Evolutionary conservation across 129 eudicot genomes (phyloP).

Genomic region (Arctium minus): DNA sequence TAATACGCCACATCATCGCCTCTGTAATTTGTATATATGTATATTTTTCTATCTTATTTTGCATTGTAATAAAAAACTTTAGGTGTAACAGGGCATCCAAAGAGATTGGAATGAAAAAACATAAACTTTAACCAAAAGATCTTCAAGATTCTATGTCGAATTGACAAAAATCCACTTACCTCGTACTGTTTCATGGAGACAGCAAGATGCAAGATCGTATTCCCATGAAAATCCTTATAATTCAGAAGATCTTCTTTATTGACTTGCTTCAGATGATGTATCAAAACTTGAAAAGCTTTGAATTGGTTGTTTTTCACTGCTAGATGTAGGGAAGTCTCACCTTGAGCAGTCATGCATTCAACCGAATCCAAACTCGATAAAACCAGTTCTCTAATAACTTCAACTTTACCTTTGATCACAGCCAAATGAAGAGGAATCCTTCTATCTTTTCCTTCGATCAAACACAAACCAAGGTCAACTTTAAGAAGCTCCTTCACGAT

Average conservation of each 20-base stretch:
- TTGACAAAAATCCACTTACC: conserved; percentile 15
- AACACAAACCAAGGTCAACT: conserved; percentile 36
- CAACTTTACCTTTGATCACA: conserved; percentile 37
- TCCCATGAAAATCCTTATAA: conserved; percentile 31
- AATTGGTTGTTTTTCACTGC: conserved; percentile 43
- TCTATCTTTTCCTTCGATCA: conserved; percentile 34
- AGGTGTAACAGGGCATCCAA: no score
- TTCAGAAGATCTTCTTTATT: conserved; percentile 30
- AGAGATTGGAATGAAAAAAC: background rate
- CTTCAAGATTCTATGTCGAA: background rate
- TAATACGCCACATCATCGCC: no score
- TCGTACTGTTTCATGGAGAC: conserved; percentile 39
- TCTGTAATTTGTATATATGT: no score
- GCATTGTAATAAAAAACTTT: no score
- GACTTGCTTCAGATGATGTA: conserved; percentile 23
- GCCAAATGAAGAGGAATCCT: conserved; percentile 56
- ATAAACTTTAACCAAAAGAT: background rate
- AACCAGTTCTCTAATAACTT: conserved; percentile 35
- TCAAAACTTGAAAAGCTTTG: conserved; percentile 23
- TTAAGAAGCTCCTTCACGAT: conserved; percentile 50
- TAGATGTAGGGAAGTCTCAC: conserved; percentile 43
- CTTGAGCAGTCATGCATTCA: conserved; percentile 27
- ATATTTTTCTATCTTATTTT: no score
- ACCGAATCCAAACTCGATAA: conserved; percentile 20
- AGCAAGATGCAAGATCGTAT: conserved; percentile 41